Base-by-base conservation (phyloP, 2,329 filamentous ascomycete genomes). In the Talaromyces atroroseus region DNA sequence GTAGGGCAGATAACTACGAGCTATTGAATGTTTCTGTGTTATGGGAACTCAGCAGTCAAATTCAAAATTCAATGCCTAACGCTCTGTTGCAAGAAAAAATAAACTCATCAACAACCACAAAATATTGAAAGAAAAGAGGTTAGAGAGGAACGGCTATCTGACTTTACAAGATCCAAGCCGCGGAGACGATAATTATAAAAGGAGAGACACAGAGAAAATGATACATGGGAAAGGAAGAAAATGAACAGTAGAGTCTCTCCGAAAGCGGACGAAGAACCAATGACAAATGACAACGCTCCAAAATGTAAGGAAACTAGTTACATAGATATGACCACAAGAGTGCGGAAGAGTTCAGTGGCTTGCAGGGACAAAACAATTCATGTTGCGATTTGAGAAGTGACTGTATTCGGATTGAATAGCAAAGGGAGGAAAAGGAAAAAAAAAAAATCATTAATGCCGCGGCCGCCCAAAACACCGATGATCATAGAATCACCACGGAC, bases 151-250 rank as follows among this genome's bases (percentile, higher is more conserved):
- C 29, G 34, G 26, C 26, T n/a, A 45, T 34, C 24, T 34, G 42
- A 45, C 45, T 45, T 53, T 53, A 46, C 52, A 54, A 36, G 32
- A 54, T 34, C 88, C 54, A 91, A 84, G 73, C 90, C 91, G 62
- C 84, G 80, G 68, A 92, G 73, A 49, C 44, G 36, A 49, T 32
- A 11, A 54, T 47, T 46, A 47, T 38, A 38, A 46, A 50, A 36
- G 24, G 24, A 48, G 38, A 44, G 14, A 47, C 44, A 54, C 29
- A 49, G 11, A 50, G 29, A 59, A 59, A 49, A 56, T 56, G 57
- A 56, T 59, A 57, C 58, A 59, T 55, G 42, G 57, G 54, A 59
- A 57, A 54, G 21, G 44, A 52, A 47, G 21, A 45, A 54, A 52
- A 54, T 54, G 40, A 24, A 48, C 54, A 56, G 45, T 23, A 40